Evolutionary conservation across 208 protist species (phyloP), one percentile per base, ranked within the genome.

Genomic region (Vickermania spadyakhi): DNA sequence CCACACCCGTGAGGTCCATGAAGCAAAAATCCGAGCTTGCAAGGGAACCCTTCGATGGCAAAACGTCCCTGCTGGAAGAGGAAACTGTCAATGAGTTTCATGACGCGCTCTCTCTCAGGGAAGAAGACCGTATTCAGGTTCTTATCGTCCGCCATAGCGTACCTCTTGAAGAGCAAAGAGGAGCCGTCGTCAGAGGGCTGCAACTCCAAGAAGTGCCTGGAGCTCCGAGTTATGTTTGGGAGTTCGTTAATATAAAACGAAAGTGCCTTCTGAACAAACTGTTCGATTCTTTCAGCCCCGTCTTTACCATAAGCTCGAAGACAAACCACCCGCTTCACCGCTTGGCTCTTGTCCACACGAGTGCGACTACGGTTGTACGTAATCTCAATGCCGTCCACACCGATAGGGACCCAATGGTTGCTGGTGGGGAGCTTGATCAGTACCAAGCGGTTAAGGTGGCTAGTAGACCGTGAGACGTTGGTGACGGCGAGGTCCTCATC

Each of bases 21-120:
- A 29, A 99, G 80, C 1, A 99, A 84, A 49, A 99, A 98, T 26
- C 99, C 99, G n/a, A 96, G 81, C 67, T 90, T 93, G 58, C 89
- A 63, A 36, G 86, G 90, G 66, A 91, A 94, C 11, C 86, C 85
- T 57, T 86, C 75, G 3, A 89, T 78, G 5, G 86, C 74, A 68
- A 90, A 96, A 22, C 86, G 84, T 27, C 86, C 87, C 25, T 60
- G 79, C 36, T 69, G 80, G 26, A 76, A 73, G 50, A 75, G 49
- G 55, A 96, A 96, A 57, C 91, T 75, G 62, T 91, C 80, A 27
- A 96, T 52, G 27, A 96, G 60, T 61, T 79, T 73, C 52, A 96
- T 56, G 51, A 92, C 72, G 27, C 68, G 31, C 26, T 70, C 59
- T 49, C 82, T 75, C 58, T 89, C 71, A 5, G 84, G 77, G 65